A percentile compares a stretch with the other conserved stretches of the same genome.
Evolutionary conservation across 139 green algal genomes (phyloP).

Genomic region (Chlorokybus atmophyticus): DNA sequence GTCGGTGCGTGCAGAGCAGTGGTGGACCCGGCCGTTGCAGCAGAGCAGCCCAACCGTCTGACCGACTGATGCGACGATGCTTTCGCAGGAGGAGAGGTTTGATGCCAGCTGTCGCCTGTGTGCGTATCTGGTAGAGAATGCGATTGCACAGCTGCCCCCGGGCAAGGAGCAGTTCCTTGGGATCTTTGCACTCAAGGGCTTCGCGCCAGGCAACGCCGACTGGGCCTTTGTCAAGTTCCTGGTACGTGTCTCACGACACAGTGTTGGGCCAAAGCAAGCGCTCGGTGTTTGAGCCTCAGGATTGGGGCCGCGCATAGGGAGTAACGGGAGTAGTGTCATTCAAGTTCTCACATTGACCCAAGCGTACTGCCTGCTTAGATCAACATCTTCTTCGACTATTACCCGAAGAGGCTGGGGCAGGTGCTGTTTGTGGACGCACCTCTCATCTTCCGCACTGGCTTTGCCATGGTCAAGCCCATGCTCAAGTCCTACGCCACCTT

Average conservation of each 20-base stretch:
- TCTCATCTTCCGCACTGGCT: conserved; percentile 78
- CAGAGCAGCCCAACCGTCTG: neutral
- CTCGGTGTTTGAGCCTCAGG: too few species aligned
- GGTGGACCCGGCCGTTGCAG: too few species aligned
- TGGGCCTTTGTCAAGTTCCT: conserved; percentile 75
- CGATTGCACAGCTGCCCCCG: conserved; percentile 3
- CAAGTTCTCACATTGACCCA: too few species aligned
- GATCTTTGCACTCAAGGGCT: conserved; percentile 82
- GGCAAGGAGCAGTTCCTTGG: conserved; percentile 49
- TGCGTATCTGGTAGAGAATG: conserved; percentile 12
- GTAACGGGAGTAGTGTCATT: too few species aligned
- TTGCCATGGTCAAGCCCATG: conserved; percentile 72
- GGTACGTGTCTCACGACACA: too few species aligned
- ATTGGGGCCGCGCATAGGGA: neutral
- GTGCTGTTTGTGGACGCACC: conserved; percentile 87
- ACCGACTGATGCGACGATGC: neutral
- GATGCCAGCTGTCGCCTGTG: conserved; percentile 11
- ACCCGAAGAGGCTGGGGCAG: conserved; percentile 74
- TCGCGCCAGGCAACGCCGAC: conserved; percentile 67
- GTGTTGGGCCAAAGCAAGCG: too few species aligned
- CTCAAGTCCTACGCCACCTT: conserved; percentile 33
- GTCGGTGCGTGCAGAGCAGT: conserved; percentile 7
- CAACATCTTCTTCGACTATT: conserved; percentile 89
- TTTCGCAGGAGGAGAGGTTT: neutral
- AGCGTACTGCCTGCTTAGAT: conserved; percentile 17